phyloP scores from a whole-genome alignment of 169 alveolate species.

The Eimeria acervulina region DNA sequence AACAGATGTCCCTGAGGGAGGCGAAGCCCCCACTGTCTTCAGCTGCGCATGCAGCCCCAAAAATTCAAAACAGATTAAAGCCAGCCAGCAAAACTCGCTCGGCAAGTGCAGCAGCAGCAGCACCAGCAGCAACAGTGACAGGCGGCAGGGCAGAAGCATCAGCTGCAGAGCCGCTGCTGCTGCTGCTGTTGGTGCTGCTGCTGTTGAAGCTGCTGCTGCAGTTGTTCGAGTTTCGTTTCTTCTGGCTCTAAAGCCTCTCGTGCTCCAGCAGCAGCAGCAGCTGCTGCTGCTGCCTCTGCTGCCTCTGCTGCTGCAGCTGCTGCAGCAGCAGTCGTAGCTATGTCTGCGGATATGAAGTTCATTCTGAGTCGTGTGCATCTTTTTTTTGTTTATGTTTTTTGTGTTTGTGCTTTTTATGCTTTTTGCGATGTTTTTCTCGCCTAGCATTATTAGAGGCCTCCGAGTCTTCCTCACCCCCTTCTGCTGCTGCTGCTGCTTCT shows the following conservation, averaged over 20 bases:
- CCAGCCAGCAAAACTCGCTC: neutral
- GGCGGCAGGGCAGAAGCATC: neutral
- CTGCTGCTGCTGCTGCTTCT: conserved; percentile 38
- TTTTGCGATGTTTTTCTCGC: neutral
- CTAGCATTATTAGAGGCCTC: neutral
- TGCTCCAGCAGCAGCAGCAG: conserved; percentile 38
- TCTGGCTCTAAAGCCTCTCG: neutral
- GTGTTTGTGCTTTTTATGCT: neutral
- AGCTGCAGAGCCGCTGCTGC: neutral
- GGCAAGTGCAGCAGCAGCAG: neutral
- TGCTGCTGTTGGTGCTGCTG: neutral
- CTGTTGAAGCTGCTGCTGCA: neutral
- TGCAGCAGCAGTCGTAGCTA: neutral
- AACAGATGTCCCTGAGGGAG: too few relatives aligned
- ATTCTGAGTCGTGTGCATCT: neutral
- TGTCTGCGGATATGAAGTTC: neutral
- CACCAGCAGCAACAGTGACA: neutral
- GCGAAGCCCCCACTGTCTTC: too few relatives aligned
- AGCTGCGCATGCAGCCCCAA: too few relatives aligned
- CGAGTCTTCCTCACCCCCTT: neutral
- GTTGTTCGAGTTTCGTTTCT: neutral
- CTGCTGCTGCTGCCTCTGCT: conserved; percentile 24
- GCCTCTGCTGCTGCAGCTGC: neutral
- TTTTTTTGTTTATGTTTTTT: neutral
- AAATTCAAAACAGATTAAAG: too few relatives aligned